Conservation (phyloP, 2,329 filamentous ascomycete species). For the Bipolaris bicolor region DNA sequence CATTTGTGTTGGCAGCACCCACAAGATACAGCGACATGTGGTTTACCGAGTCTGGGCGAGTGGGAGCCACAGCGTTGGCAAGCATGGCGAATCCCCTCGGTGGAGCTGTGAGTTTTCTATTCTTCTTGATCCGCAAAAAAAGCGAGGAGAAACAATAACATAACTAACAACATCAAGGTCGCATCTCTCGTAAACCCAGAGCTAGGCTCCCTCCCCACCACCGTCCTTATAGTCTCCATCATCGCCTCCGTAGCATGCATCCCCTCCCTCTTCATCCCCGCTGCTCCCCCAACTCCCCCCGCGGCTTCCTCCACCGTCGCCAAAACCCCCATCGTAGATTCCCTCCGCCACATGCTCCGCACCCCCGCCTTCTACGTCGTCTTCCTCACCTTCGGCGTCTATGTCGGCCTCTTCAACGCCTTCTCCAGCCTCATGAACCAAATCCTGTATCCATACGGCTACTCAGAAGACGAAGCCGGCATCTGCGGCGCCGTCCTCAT, state of each 20-base stretch:
- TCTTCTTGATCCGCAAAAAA: background rate
- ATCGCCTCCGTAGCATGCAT: conserved; percentile 75
- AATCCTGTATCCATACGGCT: conserved; percentile 85
- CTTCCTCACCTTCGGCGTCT: conserved; percentile 79
- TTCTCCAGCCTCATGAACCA: conserved; percentile 88
- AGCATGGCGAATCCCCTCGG: conserved; percentile 90
- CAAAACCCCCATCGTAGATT: conserved; percentile 59
- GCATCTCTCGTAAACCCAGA: conserved; percentile 86
- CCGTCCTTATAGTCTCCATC: conserved; percentile 84
- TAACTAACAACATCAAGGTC: conserved; percentile 31
- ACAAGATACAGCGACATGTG: conserved; percentile 92
- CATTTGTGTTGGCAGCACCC: conserved; percentile 88
- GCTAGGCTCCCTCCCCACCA: conserved; percentile 75
- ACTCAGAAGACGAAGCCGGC: conserved; percentile 81
- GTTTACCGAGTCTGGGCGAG: conserved; percentile 85
- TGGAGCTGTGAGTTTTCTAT: conserved; percentile 66
- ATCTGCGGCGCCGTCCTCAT: conserved; percentile 91
- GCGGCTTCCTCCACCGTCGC: conserved; percentile 68
- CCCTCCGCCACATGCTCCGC: conserved; percentile 55
- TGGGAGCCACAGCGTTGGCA: conserved; percentile 84
- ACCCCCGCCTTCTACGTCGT: conserved; percentile 81
- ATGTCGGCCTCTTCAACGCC: conserved; percentile 93
- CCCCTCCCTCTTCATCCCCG: conserved; percentile 82
- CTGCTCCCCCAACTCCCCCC: conserved; percentile 76
- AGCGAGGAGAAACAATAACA: background rate